phyloP scores from a whole-genome alignment of 2,329 filamentous ascomycete species.

The Laburnicola sp. region DNA sequence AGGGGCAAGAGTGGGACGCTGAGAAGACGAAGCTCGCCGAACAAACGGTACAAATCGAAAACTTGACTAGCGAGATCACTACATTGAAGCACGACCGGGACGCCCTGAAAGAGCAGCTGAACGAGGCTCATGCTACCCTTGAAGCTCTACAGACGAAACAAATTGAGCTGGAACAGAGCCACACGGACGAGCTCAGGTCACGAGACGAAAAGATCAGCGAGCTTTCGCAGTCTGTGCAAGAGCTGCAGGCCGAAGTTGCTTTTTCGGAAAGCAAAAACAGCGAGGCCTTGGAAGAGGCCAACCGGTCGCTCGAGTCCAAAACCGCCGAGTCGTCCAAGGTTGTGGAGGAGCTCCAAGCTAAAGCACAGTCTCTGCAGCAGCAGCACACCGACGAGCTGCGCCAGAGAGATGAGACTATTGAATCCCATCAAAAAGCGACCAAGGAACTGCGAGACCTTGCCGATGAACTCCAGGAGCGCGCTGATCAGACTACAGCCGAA shows the following conservation, averaged over 20 bases:
- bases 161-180: slow-evolving; percentile 32
- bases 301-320: slow-evolving; percentile 31
- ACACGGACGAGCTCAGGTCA: slow-evolving; percentile 28
- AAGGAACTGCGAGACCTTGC: slow-evolving; percentile 33
- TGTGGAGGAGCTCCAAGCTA: slow-evolving; percentile 39
- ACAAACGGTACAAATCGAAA: slow-evolving; percentile 34
- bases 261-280: slow-evolving; percentile 26
- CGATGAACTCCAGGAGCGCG: slow-evolving; percentile 32
- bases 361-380: slow-evolving; percentile 34
- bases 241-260: slow-evolving; percentile 27
- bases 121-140: slow-evolving; percentile 27
- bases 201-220: slow-evolving; percentile 36
- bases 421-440: slow-evolving; percentile 25
- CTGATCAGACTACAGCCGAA: slow-evolving; percentile 31
- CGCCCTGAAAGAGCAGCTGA: slow-evolving; percentile 24
- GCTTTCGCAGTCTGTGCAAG: slow-evolving; percentile 31
- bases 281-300: slow-evolving; percentile 30
- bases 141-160: slow-evolving; percentile 34
- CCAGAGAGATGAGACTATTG: slow-evolving; percentile 36
- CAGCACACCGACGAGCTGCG: slow-evolving; percentile 39
- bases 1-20: slow-evolving; percentile 40
- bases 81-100: slow-evolving; percentile 32
- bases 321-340: slow-evolving; percentile 35
- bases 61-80: slow-evolving; percentile 28
- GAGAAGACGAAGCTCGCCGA: slow-evolving; percentile 43